Base-by-base conservation (phyloP, 805 yeast genomes). In the Blastobotrys attinorum region DNA sequence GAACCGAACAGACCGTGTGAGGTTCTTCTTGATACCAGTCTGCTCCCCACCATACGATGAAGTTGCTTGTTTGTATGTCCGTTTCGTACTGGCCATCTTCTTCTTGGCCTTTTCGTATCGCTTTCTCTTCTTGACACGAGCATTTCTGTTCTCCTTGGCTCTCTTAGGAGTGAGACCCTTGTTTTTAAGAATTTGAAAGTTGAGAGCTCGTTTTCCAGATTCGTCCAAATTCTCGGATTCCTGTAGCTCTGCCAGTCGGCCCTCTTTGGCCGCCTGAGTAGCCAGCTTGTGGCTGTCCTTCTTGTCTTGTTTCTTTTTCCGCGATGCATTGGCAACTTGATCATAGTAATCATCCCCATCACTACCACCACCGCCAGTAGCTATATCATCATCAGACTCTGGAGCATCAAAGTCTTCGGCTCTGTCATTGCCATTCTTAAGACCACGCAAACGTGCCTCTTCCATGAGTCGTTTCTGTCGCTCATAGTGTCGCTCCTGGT, bases 71-170 rank as follows among this genome's bases (percentile, higher is more conserved):
- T 81, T 75, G 71, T 82, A 88, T n/a, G 88, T 96, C 43, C 85
- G 86, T 64, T 96, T 82, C 51, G 85, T 83, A 43, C 95, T 83
- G 60, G 81, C 80, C 65, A 92, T 81, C 64, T 87, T 87, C 86
- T 87, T 90, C 70, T 87, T 80, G 22, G 98, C 98, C 62, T 77
- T 74, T 51, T 87, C 97, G 70, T 84, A 92, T 77, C 86, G 86
- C 79, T 81, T 85, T 74, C 98, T 83, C 94, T 90, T 92, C 75
- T 92, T 92, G 57, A 92, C 97, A 69, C 98, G 82, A 35, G 97
- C 77, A 63, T 92, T 92, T 67, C 97, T 78, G 71, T 84, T 79
- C 52, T 86, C 96, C 74, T 92, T 92, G 72, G 85, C 83, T 62
- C 96, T 76, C 64, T 81, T 83, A 16, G 95, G 90, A 1, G 97